Base-by-base conservation (phyloP, 352 stramenopile species). In the Discostella stelligera region DNA sequence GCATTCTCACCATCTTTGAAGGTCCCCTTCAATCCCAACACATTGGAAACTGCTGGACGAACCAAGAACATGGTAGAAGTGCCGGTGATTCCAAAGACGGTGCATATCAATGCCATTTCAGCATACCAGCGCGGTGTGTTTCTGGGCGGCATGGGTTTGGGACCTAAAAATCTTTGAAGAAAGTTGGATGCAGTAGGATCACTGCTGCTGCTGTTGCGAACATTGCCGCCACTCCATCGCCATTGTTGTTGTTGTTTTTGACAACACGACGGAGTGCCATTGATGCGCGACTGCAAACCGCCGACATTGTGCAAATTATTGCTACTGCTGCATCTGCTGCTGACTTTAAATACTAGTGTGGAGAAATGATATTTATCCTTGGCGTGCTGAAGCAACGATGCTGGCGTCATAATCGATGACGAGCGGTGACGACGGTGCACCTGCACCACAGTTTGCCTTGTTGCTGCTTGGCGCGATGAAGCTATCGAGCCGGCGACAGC, bases 11-110 rank as follows among this genome's bases (percentile, higher is more conserved):
- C 68, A 30, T 93, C 87, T 67, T 83, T 89, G 14, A 93, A 66
- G 53, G 30, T 84, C 0, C 88, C 88, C 59, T 91, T 7, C 0
- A 93, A 63, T 11, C 83, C 81, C 37, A 93, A 54, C 0, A 86
- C 79, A 62, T 90, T 72, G 7, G 71, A 80, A 0, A 91, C 79
- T n/a, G 85, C 83, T 2, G 88, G 88, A 21, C 88, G 64, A 21
- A 91, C 86, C 50, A 93, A 65, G 10, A 92, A 69, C 88, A 93
- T 93, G 21, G 88, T 93, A 0, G 82, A 88, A 10, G 82, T 83
- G 13, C 88, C 88, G 3, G 88, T 93, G 41, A 91, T 90, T 1
- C 68, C 88, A 84, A 93, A 93, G 0, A 93, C 83, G n/a, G 84
- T 90, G 50, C 85, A 93, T 6, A 93, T 67, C 3, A 90, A 63